phyloP scores from a whole-genome alignment of 352 stramenopile genomes.

The Pythium brachiatum region DNA sequence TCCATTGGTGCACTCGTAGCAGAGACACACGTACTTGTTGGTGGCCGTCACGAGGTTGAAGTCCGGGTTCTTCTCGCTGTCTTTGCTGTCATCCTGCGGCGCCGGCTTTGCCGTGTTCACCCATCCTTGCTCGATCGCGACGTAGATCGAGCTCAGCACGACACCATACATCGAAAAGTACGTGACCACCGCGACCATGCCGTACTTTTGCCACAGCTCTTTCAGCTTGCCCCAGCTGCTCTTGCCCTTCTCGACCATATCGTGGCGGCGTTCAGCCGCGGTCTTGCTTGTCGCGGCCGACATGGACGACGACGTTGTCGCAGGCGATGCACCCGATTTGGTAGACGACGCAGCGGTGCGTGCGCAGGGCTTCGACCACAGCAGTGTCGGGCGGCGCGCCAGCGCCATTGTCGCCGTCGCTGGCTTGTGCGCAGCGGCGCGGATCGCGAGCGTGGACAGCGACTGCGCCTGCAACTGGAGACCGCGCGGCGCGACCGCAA shows the following conservation, averaged over 20 bases:
- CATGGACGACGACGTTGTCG: constrained; percentile 24
- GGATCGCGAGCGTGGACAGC: constrained; percentile 13
- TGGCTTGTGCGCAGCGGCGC: background rate
- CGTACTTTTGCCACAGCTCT: constrained; percentile 83
- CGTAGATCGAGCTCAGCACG: constrained; percentile 77
- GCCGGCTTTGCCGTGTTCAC: constrained; percentile 50
- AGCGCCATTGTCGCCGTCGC: background rate
- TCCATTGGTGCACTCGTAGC: background rate
- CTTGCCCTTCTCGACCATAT: constrained; percentile 38
- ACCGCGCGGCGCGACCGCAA: background rate
- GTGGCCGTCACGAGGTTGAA: constrained; percentile 82
- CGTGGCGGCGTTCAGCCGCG: constrained; percentile 25
- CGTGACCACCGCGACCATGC: constrained; percentile 77
- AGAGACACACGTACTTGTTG: constrained; percentile 56
- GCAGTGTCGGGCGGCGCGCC: constrained; percentile 10
- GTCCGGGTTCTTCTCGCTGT: constrained; percentile 29
- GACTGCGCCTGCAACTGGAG: constrained; percentile 9
- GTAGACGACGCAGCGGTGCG: background rate
- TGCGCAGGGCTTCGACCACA: constrained; percentile 12
- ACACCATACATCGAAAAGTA: constrained; percentile 79
- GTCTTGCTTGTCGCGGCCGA: constrained; percentile 22
- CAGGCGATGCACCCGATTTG: background rate
- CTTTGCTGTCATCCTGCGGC: constrained; percentile 23
- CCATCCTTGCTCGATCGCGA: constrained; percentile 80
- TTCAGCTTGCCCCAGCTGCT: constrained; percentile 58